A percentile compares a stretch with the other conserved stretches of the same genome.
Evolutionary conservation across 1,139 yeast species (phyloP).

Genomic region (Zygotorulaspora mrakii): DNA sequence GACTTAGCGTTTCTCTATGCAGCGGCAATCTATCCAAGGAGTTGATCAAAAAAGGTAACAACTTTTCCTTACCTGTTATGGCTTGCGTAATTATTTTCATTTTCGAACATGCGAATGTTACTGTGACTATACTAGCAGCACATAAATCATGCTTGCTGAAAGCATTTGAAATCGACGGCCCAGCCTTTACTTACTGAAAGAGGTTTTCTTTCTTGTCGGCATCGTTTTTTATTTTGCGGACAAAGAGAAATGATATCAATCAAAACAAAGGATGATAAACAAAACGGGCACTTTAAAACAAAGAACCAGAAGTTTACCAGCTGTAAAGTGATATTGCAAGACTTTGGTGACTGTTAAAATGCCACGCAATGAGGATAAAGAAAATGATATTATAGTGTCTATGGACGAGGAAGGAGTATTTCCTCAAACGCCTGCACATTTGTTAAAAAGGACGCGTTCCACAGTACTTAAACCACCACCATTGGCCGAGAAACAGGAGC

Average conservation of each 20-base stretch:
- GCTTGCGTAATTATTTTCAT: neutral
- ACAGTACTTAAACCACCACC: constrained; percentile 12
- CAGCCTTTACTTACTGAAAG: too few species aligned
- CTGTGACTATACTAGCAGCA: too few species aligned
- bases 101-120: too few species aligned
- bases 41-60: neutral
- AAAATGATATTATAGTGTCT: constrained; percentile 20
- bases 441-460: constrained; percentile 27
- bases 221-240: constrained; percentile 6
- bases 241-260: neutral
- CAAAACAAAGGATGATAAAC: neutral
- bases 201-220: too few species aligned
- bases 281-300: constrained; percentile 5
- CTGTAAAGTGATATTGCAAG: constrained; percentile 5
- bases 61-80: neutral
- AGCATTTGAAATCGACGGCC: too few species aligned
- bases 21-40: neutral
- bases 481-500: constrained; percentile 5
- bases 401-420: constrained; percentile 8
- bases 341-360: constrained; percentile 6
- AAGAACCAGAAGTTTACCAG: neutral
- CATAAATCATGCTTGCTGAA: too few species aligned
- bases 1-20: neutral
- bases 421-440: constrained; percentile 28
- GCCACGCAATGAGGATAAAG: constrained; percentile 22